These are phyloP conservation scores for Royoungia palumana DNA, from an alignment of 768 basidiomycete genomes.

Conservation along the genomic window DNA sequence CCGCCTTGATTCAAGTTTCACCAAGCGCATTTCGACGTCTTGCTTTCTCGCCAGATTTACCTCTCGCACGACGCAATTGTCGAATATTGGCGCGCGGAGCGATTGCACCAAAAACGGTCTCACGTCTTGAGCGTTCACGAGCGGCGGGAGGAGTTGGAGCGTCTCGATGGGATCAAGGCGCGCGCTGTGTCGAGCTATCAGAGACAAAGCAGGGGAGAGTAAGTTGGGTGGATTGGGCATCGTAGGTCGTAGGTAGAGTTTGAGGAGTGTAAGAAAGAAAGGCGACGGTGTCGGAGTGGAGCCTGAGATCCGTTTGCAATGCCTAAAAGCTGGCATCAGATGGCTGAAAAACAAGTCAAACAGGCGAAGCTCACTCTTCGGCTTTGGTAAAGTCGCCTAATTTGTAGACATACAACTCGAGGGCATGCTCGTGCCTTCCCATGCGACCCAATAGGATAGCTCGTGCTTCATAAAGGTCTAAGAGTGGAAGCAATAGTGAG, in stretches of 20 bases:
- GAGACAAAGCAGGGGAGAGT: slow-evolving; percentile 78
- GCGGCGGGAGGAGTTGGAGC: slow-evolving; percentile 82
- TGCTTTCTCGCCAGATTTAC: slow-evolving; percentile 76
- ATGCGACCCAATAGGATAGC: slow-evolving; percentile 88
- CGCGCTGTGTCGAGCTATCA: slow-evolving; percentile 81
- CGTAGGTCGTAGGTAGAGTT: slow-evolving; percentile 81
- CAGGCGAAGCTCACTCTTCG: slow-evolving; percentile 64
- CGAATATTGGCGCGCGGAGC: slow-evolving; percentile 62
- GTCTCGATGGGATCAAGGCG: slow-evolving; percentile 81
- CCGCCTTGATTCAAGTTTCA: slow-evolving; percentile 72
- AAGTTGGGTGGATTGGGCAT: slow-evolving; percentile 50
- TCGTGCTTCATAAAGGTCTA: slow-evolving; percentile 87
- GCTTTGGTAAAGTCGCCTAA: slow-evolving; percentile 82
- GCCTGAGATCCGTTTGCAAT: slow-evolving; percentile 82
- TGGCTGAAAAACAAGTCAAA: no score
- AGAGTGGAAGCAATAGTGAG: background rate
- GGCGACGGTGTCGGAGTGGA: slow-evolving; percentile 49
- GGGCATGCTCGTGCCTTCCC: slow-evolving; percentile 87
- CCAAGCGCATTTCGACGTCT: slow-evolving; percentile 66
- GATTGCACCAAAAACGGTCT: slow-evolving; percentile 72
- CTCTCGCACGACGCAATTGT: slow-evolving; percentile 64
- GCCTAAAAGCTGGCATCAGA: slow-evolving; percentile 45
- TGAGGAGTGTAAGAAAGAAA: slow-evolving; percentile 82
- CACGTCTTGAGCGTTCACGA: slow-evolving; percentile 82
- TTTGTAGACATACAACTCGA: slow-evolving; percentile 92